Conservation (phyloP, 148 eudicot genomes). For the Rhododendron vialii region DNA sequence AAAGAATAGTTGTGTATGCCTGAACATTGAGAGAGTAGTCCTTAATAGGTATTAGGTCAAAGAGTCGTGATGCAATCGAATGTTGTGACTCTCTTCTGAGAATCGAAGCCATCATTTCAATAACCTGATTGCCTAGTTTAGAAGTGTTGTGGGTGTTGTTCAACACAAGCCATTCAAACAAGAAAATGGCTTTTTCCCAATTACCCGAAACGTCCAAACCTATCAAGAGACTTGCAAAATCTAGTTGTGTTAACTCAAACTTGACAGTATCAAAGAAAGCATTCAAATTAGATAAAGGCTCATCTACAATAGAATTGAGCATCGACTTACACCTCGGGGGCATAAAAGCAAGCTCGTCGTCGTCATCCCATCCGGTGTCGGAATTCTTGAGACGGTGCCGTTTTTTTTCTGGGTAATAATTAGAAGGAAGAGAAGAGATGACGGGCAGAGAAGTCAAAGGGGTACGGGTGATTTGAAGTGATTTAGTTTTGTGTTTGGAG, state of each 20-base stretch:
- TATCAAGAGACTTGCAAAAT: constrained; percentile 57
- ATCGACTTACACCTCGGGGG: constrained; percentile 54
- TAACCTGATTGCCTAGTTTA: constrained; percentile 43
- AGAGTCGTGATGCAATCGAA: constrained; percentile 52
- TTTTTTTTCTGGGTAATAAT: not conserved
- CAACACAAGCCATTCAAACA: constrained; percentile 75
- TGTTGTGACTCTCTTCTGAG: constrained; percentile 80
- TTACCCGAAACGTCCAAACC: constrained; percentile 61
- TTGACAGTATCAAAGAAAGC: constrained; percentile 43
- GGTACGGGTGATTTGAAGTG: constrained; percentile 25
- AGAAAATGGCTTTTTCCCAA: constrained; percentile 56
- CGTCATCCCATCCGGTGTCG: constrained; percentile 20
- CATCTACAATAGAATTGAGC: constrained; percentile 45
- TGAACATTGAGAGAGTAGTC: constrained; percentile 61
- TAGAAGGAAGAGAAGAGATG: constrained; percentile 12
- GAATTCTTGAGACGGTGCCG: constrained; percentile 9
- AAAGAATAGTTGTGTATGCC: constrained; percentile 63
- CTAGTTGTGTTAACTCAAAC: constrained; percentile 43
- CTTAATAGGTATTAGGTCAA: constrained; percentile 60
- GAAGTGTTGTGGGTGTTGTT: constrained; percentile 21
- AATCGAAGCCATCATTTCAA: constrained; percentile 70
- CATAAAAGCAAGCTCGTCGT: constrained; percentile 47
- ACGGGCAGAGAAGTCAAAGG: constrained; percentile 29
- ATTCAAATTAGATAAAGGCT: constrained; percentile 40
- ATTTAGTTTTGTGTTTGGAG: constrained; percentile 34